Base-by-base conservation (phyloP, 106 monocot species). In the Amphibolis antarctica region DNA sequence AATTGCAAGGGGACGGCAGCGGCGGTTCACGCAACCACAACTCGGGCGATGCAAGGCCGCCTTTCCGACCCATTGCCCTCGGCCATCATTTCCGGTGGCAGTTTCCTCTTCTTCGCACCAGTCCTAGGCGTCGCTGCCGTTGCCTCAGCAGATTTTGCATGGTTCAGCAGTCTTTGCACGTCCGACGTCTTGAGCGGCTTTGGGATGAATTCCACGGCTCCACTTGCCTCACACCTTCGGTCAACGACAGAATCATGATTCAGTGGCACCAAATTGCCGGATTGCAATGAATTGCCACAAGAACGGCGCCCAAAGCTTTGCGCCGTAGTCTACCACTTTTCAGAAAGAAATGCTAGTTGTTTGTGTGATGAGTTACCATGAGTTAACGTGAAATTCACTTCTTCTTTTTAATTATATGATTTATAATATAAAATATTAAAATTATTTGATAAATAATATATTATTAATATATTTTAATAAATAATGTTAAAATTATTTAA, bases 151-250 rank as follows among this genome's bases (percentile, higher is more conserved):
- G 46, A 21, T 49, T 27, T 64, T 3, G 66, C 76, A 45, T 79
- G 85, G 30, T 44, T 73, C 66, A 63, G 77, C 23, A 85, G 61
- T 12, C 48, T 67, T 50, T 80, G 71, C 24, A 75, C 25, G 42
- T 85, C 79, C 31, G 74, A 65, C 20, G 68, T 65, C 59, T 68
- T 75, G 54, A 89, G 82, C 69, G 89, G 89, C 58, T 89, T 89
- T 64, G 80, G 27, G 60, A 89, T 79, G 75, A 85, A 89, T 18
- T 85, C 89, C 44, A 79, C 85, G 10, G 89, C 89, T 42, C 85
- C 89, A 20, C 62, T 66, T 18, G 65, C 81, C 53, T 49, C 48
- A 55, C 88, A 88, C 63, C 88, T 88, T 26, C 55, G 21, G 14
- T 28, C 5, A 18, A 13, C 27, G 27, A 57, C 28, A 24, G 55